Evolutionary conservation across 2,329 filamentous ascomycete species (phyloP).

Genomic region (Hymenoscyphus scutula): DNA sequence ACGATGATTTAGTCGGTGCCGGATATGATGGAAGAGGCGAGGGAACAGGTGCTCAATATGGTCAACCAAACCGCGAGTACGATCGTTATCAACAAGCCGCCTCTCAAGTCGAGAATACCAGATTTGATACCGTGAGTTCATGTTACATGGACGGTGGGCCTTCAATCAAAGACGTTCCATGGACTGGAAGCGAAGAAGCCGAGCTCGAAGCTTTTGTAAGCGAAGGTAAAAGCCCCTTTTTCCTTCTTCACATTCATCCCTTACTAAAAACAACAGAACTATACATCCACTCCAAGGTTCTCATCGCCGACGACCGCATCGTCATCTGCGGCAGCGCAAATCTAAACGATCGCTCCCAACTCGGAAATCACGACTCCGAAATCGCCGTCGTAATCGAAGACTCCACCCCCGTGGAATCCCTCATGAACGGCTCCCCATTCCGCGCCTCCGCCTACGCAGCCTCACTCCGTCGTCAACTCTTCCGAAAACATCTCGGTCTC

Average conservation of each 20-base stretch:
- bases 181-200: slow-evolving; percentile 52
- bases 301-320: slow-evolving; percentile 78
- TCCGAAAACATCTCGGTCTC: slow-evolving; percentile 87
- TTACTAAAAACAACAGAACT: slow-evolving; percentile 41
- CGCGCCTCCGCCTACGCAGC: slow-evolving; percentile 73
- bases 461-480: slow-evolving; percentile 79
- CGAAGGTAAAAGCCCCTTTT: slow-evolving; percentile 39
- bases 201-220: slow-evolving; percentile 62
- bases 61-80: slow-evolving; percentile 37
- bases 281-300: slow-evolving; percentile 65
- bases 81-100: slow-evolving; percentile 69
- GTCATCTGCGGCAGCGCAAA: slow-evolving; percentile 75
- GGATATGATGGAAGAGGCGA: slow-evolving; percentile 42
- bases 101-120: slow-evolving; percentile 49
- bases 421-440: slow-evolving; percentile 72
- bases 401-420: slow-evolving; percentile 63
- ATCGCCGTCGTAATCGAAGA: slow-evolving; percentile 90
- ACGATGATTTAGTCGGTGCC: slow-evolving; percentile 56
- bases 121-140: slow-evolving; percentile 72
- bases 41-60: slow-evolving; percentile 36
- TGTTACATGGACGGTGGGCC: slow-evolving; percentile 81
- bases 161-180: slow-evolving; percentile 60
- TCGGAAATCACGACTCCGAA: slow-evolving; percentile 82
- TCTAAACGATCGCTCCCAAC: slow-evolving; percentile 66
- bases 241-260: too few species aligned